A percentile compares a stretch with the other conserved stretches of the same genome.
Evolutionary conservation across 805 yeast species (phyloP).

Genomic region (Lipomyces sp.): DNA sequence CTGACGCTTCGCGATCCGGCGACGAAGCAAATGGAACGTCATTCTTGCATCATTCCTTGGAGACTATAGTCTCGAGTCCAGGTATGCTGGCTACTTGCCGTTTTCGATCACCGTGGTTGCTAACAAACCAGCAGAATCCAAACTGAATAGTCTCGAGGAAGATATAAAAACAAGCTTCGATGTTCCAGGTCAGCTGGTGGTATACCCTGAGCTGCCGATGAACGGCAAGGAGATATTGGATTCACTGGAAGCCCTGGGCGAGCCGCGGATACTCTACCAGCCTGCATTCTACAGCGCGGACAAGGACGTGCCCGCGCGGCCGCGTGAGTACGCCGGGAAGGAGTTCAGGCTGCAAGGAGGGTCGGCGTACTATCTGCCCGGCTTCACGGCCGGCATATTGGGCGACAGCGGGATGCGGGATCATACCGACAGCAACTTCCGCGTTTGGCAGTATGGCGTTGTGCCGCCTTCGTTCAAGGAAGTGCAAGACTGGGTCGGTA

Average conservation of each 20-base stretch:
- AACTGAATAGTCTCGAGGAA: background rate
- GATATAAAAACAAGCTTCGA: constrained; percentile 4
- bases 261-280: constrained; percentile 51
- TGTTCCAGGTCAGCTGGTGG: background rate
- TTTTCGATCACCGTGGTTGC: background rate
- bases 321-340: constrained; percentile 67
- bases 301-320: constrained; percentile 50
- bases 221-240: constrained; percentile 39
- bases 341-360: constrained; percentile 50
- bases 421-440: constrained; percentile 3
- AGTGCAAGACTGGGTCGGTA: constrained; percentile 40
- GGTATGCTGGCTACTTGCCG: background rate
- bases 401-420: constrained; percentile 6
- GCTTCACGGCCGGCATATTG: constrained; percentile 21
- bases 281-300: constrained; percentile 62
- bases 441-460: constrained; percentile 40
- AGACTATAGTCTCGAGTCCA: background rate
- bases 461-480: constrained; percentile 49
- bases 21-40: too few relatives aligned
- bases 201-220: constrained; percentile 8
- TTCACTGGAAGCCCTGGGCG: constrained; percentile 49
- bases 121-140: constrained; percentile 1
- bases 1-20: too few relatives aligned
- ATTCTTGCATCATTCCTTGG: too few relatives aligned
- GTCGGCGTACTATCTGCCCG: constrained; percentile 38